Conservation (phyloP, 257 asterid species). For the Jacaranda copaia region DNA sequence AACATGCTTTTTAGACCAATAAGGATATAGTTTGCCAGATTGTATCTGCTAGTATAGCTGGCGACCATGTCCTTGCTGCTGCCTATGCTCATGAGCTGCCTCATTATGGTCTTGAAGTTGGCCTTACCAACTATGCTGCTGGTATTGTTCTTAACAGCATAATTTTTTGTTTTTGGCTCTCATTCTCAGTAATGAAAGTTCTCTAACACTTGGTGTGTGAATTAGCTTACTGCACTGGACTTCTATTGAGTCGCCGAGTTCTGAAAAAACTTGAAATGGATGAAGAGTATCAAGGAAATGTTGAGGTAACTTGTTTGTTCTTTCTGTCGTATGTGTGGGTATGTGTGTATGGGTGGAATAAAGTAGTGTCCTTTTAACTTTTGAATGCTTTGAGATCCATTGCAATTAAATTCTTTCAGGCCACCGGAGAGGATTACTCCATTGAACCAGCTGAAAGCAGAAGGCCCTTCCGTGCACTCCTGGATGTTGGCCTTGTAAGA, state of each 20-base stretch:
- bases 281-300: constrained; percentile 58
- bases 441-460: constrained; percentile 67
- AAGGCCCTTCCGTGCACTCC: constrained; percentile 74
- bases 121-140: constrained; percentile 87
- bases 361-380: background rate
- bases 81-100: constrained; percentile 88
- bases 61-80: constrained; percentile 78
- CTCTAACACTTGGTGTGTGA: constrained; percentile 12
- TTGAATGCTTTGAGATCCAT: background rate
- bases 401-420: constrained; percentile 43
- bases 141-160: constrained; percentile 44
- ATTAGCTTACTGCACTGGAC: constrained; percentile 67
- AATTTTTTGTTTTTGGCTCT: background rate
- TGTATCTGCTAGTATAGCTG: constrained; percentile 80
- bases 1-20: constrained; percentile 61
- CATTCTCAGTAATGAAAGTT: background rate
- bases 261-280: constrained; percentile 55
- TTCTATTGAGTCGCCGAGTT: constrained; percentile 56
- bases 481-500: constrained; percentile 64
- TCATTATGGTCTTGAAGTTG: constrained; percentile 78
- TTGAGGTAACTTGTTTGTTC: constrained; percentile 42
- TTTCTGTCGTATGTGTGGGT: background rate
- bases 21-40: constrained; percentile 78
- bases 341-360: background rate
- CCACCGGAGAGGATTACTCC: constrained; percentile 70